Percentiles rank a stretch among this genome's conserved stretches.
Conservation (phyloP, 139 green algal genomes). For the Haematococcus lacustris region DNA sequence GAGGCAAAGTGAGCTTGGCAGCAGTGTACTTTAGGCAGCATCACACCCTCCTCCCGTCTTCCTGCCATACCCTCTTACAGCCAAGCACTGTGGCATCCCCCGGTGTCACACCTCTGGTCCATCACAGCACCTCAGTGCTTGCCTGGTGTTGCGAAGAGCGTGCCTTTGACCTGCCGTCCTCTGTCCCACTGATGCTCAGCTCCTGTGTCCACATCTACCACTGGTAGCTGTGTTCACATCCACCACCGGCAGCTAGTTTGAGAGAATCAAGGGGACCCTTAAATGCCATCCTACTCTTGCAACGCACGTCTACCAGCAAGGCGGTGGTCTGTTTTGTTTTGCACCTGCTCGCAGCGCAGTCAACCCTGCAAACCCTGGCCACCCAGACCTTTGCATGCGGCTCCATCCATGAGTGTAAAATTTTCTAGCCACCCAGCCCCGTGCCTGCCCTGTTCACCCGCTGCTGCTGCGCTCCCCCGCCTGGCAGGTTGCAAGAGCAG, state of each 20-base stretch:
- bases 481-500: constrained; percentile 18
- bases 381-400: not conserved
- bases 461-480: not conserved
- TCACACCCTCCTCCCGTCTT: not conserved
- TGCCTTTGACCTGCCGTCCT: not conserved
- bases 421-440: not conserved
- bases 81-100: not conserved
- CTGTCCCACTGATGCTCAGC: too few species aligned
- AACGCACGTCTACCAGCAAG: too few species aligned
- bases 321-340: too few species aligned
- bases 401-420: not conserved
- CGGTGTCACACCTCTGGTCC: too few species aligned
- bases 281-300: too few species aligned
- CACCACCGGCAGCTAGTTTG: too few species aligned
- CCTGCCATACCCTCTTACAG: not conserved
- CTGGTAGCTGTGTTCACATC: too few species aligned
- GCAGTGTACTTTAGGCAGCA: not conserved
- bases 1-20: constrained; percentile 9
- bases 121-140: not conserved
- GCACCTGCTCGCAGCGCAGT: too few species aligned
- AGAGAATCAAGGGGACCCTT: too few species aligned
- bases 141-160: not conserved
- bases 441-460: not conserved
- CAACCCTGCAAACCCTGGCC: not conserved
- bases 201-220: too few species aligned